Conservation (phyloP, 2,329 filamentous ascomycete genomes). For the Diaporthe velutina region DNA sequence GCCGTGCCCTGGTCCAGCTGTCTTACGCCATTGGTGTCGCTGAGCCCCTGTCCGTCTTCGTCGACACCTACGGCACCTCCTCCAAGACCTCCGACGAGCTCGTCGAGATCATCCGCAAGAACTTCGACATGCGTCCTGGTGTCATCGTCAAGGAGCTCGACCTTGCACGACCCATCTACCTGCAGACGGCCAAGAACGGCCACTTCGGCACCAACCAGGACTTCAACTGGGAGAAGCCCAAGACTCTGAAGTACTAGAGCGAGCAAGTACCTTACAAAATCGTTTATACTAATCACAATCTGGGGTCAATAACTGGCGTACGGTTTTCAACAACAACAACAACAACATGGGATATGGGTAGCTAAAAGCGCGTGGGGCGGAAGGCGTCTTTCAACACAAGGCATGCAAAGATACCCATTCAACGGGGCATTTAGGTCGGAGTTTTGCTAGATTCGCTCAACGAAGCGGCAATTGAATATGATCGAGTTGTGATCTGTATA, state of each 20-base stretch:
- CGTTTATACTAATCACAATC: conserved; percentile 35
- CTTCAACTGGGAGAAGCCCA: conserved; percentile 99
- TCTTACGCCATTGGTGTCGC: conserved; percentile 99
- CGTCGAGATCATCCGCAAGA: conserved; percentile 91
- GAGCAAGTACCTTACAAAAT: conserved; percentile 36
- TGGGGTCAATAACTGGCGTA: conserved; percentile 47
- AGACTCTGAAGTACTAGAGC: conserved; percentile 89
- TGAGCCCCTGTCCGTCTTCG: conserved; percentile 97
- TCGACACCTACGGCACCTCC: conserved; percentile 97
- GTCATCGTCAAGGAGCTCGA: conserved; percentile 98
- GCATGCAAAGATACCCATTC: conserved; percentile 36
- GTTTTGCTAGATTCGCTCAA: conserved; percentile 33
- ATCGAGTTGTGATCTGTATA: conserved; percentile 12
- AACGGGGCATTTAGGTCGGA: conserved; percentile 35
- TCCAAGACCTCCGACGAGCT: conserved; percentile 91
- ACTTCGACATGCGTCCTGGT: conserved; percentile 98
- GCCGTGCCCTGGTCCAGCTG: conserved; percentile 95
- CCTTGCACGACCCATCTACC: conserved; percentile 96
- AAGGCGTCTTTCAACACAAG: conserved; percentile 52
- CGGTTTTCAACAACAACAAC: conserved; percentile 54
- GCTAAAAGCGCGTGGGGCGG: conserved; percentile 35
- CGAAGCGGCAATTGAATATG: conserved; percentile 32
- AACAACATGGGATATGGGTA: conserved; percentile 18
- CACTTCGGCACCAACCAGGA: conserved; percentile 97
- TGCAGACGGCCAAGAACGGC: conserved; percentile 98